These are phyloP conservation scores for Neonectria neomacrospora DNA, from an alignment of 2,329 filamentous ascomycete species.

Conservation along the genomic window DNA sequence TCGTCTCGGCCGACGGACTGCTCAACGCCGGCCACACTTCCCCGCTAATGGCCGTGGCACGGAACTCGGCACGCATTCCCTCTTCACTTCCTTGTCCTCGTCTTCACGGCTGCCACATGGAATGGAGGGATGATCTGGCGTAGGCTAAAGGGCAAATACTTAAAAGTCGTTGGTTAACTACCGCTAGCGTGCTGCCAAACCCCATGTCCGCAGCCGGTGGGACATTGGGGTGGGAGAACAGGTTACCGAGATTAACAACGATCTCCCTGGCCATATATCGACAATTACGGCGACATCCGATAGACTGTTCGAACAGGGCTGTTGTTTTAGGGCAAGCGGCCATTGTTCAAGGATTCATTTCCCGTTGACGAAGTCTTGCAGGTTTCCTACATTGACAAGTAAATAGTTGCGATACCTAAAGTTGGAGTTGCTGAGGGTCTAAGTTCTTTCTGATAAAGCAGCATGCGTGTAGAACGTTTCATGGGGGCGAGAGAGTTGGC, in stretches of 20 bases:
- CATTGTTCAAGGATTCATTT: neutral
- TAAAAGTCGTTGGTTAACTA: neutral
- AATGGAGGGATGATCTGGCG: neutral
- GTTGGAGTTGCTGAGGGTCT: neutral
- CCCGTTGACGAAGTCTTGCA: neutral
- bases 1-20: slow-evolving; percentile 17
- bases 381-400: too few relatives aligned
- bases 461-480: neutral
- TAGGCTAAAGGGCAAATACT: neutral
- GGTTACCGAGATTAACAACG: neutral
- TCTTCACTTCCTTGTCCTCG: neutral
- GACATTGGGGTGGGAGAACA: neutral
- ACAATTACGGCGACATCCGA: neutral
- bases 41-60: slow-evolving; percentile 14
- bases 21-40: slow-evolving; percentile 19
- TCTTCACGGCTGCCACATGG: neutral
- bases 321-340: neutral
- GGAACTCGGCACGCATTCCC: slow-evolving; percentile 12
- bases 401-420: too few relatives aligned
- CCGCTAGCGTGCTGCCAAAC: neutral
- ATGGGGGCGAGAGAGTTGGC: neutral
- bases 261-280: neutral
- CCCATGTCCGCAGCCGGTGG: neutral
- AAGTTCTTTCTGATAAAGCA: neutral
- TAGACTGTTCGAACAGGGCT: neutral